These are phyloP conservation scores for Coniochaeta hoffmannii DNA, from an alignment of 2,329 filamentous ascomycete genomes.

Conservation along the genomic window DNA sequence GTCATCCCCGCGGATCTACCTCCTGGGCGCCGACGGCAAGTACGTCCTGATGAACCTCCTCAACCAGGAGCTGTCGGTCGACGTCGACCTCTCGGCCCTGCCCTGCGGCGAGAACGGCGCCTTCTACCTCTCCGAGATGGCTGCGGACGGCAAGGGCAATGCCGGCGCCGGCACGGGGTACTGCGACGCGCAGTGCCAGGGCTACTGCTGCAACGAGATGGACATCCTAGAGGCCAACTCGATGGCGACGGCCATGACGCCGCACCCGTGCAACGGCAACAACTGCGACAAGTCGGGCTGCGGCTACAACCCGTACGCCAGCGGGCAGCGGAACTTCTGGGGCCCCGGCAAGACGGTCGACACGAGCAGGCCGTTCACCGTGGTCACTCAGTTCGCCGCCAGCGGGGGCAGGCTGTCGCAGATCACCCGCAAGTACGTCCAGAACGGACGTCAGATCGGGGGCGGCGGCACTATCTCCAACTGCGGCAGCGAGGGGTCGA, in stretches of 20 bases:
- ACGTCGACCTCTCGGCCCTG: constrained; percentile 54
- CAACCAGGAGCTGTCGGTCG: constrained; percentile 55
- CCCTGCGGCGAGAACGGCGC: constrained; percentile 59
- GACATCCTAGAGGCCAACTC: constrained; percentile 37
- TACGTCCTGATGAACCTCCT: constrained; percentile 53
- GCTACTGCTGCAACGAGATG: constrained; percentile 35
- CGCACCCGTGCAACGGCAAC: constrained; percentile 30
- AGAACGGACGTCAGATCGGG: constrained; percentile 34
- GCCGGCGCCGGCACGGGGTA: constrained; percentile 45
- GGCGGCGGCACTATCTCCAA: not conserved
- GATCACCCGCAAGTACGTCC: constrained; percentile 38
- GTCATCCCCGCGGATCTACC: constrained; percentile 39
- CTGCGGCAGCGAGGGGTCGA: constrained; percentile 32
- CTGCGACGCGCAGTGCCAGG: constrained; percentile 40
- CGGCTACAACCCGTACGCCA: constrained; percentile 24
- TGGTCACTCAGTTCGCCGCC: constrained; percentile 37
- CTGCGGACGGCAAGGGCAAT: constrained; percentile 42
- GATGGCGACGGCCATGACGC: constrained; percentile 26
- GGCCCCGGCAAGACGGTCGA: constrained; percentile 31
- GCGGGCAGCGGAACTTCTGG: constrained; percentile 19
- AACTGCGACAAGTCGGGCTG: constrained; percentile 26
- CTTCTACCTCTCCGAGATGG: constrained; percentile 50
- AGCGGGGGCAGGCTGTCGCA: constrained; percentile 25
- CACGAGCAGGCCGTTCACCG: constrained; percentile 28
- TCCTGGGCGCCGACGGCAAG: constrained; percentile 44